A percentile compares a stretch with the other conserved stretches of the same genome.
These are phyloP conservation scores for Cymbopogon flexuosus DNA, from an alignment of 202 grass and related monocot genomes.

Conservation along the genomic window DNA sequence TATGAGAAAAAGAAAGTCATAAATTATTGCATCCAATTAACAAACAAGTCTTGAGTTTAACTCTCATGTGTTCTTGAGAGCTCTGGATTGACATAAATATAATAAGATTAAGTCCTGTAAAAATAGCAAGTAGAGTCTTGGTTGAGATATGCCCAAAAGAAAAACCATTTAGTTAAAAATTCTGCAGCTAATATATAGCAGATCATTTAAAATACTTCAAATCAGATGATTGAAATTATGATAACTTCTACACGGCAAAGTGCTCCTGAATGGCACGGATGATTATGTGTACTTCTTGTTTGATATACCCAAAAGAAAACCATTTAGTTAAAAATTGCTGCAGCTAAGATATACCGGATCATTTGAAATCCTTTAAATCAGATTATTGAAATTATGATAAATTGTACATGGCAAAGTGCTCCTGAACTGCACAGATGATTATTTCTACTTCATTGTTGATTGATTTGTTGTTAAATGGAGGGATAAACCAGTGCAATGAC, in stretches of 20 bases:
- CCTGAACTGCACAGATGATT: not conserved
- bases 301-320: not conserved
- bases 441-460: not conserved
- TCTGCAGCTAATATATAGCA: not conserved
- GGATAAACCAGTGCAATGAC: not conserved
- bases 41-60: too few species aligned
- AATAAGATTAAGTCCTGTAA: too few species aligned
- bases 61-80: too few species aligned
- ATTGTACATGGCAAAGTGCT: too few species aligned
- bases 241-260: not conserved
- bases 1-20: too few species aligned
- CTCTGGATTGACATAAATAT: too few species aligned
- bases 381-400: too few species aligned
- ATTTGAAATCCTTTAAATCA: too few species aligned
- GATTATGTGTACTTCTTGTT: not conserved
- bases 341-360: too few species aligned
- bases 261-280: not conserved
- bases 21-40: too few species aligned
- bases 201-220: not conserved
- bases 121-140: too few species aligned
- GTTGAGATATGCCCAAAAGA: not conserved
- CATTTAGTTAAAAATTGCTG: too few species aligned
- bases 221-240: not conserved
- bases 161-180: not conserved
- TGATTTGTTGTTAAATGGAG: not conserved